Evolutionary conservation across 163 green algal genomes (phyloP), one percentile per base, ranked within the genome.

Genomic region (Chlamydomonas reinhardtii): DNA sequence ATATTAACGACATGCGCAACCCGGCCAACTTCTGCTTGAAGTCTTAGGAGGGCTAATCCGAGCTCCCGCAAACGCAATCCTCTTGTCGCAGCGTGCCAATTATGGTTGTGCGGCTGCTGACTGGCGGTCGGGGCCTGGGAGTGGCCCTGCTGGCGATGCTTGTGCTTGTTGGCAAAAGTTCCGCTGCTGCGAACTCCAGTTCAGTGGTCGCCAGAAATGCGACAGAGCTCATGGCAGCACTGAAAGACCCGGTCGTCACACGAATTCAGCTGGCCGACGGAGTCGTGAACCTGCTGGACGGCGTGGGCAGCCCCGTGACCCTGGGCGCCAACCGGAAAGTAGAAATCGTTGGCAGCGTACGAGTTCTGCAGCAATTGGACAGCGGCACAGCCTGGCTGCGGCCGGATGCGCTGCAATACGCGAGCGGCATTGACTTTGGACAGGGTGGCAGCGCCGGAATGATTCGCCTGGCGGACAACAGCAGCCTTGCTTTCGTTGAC

Each of bases 341-440:
- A 52, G 78, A 85, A 24, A 56, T 85, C n/a, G 66, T 76, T 12
- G 78, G 78, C 9, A 75, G 24, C 17, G 66, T 59, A 19, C 37
- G 17, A 20, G 9, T 54, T 20, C 39, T 52, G 20, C 37, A 75
- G 22, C 4, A 5, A 5, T 14, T 29, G 16, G 61, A 61, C 48
- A 68, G 27, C 48, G 27, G 73, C 29, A 27, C 62, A 5, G 29
- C 37, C 39, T 83, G 64, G 39, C 16, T n/a, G 2, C 39, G 31
- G 6, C 4, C 39, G 15, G 24, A 48, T 25, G 61, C 35, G 2
- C 29, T 68, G 15, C 39, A 52, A 14, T 76, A 76, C 17, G 48
- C 66, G 4, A 54, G 20, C 2, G 78, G 66, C 0, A 76, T 85
- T n/a, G 78, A 85, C 78, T 85, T 85, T 39, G 64, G 39, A 1